These are phyloP conservation scores for Carpinus fangiana DNA, from an alignment of 306 rosid genomes.

Conservation along the genomic window DNA sequence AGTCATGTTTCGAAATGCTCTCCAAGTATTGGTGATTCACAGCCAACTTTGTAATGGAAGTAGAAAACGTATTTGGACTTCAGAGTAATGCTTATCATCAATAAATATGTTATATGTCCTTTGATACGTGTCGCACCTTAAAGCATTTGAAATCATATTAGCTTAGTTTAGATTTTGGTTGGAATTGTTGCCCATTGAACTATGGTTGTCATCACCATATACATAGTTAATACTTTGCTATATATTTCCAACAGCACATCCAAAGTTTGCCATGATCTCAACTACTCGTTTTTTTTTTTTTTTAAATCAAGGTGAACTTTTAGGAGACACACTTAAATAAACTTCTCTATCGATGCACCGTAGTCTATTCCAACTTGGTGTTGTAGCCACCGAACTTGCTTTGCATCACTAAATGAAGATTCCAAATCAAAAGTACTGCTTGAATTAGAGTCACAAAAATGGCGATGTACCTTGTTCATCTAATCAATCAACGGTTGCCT, in stretches of 20 bases:
- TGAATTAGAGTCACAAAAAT: slow-evolving; percentile 35
- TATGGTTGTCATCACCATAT: too few relatives aligned
- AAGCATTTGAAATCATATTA: too few relatives aligned
- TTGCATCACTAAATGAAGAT: slow-evolving; percentile 40
- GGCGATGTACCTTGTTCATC: slow-evolving; percentile 40
- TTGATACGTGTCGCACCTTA: too few relatives aligned
- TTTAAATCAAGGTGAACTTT: slow-evolving; percentile 37
- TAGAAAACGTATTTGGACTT: too few relatives aligned
- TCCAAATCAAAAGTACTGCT: slow-evolving; percentile 37
- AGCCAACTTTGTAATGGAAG: too few relatives aligned
- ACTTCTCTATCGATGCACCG: slow-evolving; percentile 69
- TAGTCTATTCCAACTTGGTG: slow-evolving; percentile 51
- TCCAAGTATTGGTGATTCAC: background rate
- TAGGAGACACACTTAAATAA: slow-evolving; percentile 51
- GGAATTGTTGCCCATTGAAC: too few relatives aligned
- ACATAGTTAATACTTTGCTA: too few relatives aligned
- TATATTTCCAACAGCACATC: too few relatives aligned
- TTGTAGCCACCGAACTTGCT: slow-evolving; percentile 44
- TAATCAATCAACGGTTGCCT: slow-evolving; percentile 47
- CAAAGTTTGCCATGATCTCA: too few relatives aligned
- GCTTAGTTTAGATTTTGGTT: too few relatives aligned
- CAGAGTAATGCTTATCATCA: background rate
- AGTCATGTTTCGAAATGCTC: background rate
- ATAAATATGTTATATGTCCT: too few relatives aligned
- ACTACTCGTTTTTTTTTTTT: background rate